These are phyloP conservation scores for Geotrichum macrosporum DNA, from an alignment of 1,139 yeast species.

Conservation along the genomic window DNA sequence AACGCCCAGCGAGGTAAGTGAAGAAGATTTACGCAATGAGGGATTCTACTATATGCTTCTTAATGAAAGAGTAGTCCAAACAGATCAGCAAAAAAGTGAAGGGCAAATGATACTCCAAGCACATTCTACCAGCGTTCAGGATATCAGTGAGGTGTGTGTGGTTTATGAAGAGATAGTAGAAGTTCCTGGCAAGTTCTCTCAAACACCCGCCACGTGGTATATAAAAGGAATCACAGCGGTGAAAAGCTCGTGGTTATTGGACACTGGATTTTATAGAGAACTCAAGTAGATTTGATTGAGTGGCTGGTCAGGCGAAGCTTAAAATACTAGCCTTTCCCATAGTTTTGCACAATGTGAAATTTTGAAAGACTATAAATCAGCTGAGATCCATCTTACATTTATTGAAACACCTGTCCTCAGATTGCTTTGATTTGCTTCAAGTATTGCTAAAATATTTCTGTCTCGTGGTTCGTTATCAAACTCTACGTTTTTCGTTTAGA, in stretches of 20 bases:
- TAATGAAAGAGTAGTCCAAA: slow-evolving; percentile 1
- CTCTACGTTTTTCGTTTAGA: too few relatives aligned
- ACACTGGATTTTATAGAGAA: slow-evolving; percentile 19
- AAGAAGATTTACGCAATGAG: not conserved
- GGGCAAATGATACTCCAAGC: slow-evolving; percentile 4
- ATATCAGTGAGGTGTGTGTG: slow-evolving; percentile 14
- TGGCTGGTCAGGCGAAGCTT: slow-evolving; percentile 9
- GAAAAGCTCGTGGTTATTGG: slow-evolving; percentile 18
- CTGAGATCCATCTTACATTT: too few relatives aligned
- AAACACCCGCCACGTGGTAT: slow-evolving; percentile 10
- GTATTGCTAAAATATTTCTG: too few relatives aligned
- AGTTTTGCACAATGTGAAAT: too few relatives aligned
- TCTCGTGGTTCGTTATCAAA: too few relatives aligned
- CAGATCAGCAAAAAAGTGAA: not conserved
- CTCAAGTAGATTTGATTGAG: not conserved
- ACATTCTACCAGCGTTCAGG: slow-evolving; percentile 12
- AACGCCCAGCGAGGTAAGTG: slow-evolving; percentile 7
- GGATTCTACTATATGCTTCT: slow-evolving; percentile 15
- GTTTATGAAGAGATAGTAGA: slow-evolving; percentile 19
- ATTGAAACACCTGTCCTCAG: too few relatives aligned
- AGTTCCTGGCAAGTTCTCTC: not conserved
- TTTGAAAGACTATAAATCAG: too few relatives aligned
- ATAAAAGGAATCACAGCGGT: slow-evolving; percentile 19
- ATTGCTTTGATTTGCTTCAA: too few relatives aligned
- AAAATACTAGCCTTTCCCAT: not conserved